phyloP scores from a whole-genome alignment of 78 protist species.

The Isochrysis galbana region DNA sequence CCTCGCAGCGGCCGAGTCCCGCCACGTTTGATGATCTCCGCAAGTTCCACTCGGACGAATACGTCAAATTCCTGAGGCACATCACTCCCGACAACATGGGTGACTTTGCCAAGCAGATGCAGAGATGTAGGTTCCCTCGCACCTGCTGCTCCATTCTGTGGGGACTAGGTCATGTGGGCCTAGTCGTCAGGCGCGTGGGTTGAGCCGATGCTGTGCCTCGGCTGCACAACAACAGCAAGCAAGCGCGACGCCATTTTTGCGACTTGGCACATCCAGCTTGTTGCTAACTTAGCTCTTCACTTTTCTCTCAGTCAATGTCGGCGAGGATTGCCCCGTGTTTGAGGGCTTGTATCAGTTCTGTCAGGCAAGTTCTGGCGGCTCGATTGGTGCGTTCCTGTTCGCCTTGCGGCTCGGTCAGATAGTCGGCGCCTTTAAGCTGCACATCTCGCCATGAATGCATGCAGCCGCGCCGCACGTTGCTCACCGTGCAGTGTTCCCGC shows the following conservation, averaged over 20 bases:
- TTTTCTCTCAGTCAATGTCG: conserved; percentile 73
- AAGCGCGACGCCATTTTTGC: too few species aligned
- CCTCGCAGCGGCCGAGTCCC: conserved; percentile 2
- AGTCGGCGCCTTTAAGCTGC: too few species aligned
- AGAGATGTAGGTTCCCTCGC: conserved; percentile 31
- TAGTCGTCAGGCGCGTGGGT: too few species aligned
- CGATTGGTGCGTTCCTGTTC: conserved; percentile 82
- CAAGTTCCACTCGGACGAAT: conserved; percentile 61
- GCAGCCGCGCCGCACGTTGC: too few species aligned
- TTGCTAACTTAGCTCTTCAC: too few species aligned
- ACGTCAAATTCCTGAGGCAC: conserved; percentile 33
- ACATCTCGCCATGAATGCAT: too few species aligned
- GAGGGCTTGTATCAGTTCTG: conserved; percentile 94
- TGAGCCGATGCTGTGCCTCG: too few species aligned
- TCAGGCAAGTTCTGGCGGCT: conserved; percentile 96
- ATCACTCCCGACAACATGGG: conserved; percentile 48
- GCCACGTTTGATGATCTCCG: conserved; percentile 24
- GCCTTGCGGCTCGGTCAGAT: too few species aligned
- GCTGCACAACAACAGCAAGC: too few species aligned
- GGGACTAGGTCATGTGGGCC: too few species aligned
- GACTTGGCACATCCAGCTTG: too few species aligned
- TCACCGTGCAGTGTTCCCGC: too few species aligned
- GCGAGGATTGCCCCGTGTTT: conserved; percentile 98
- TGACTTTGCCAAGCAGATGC: conserved; percentile 32
- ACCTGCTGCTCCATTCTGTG: neutral